A percentile compares a stretch with the other conserved stretches of the same genome.
phyloP scores from a whole-genome alignment of 1,284 basidiomycete genomes.

The Puccinia novopanici region DNA sequence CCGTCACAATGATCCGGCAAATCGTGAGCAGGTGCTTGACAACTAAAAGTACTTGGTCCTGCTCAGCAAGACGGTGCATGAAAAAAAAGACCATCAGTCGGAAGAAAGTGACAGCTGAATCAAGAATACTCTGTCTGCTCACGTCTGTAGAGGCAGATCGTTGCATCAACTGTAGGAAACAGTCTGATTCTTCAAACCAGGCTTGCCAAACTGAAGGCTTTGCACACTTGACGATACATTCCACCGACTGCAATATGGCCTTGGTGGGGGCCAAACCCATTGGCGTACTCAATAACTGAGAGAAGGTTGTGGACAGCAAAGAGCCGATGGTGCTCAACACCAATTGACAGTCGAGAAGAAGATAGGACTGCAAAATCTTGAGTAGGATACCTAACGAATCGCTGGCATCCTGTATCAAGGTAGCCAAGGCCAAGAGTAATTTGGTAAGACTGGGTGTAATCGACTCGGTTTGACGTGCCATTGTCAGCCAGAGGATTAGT shows the following conservation, averaged over 20 bases:
- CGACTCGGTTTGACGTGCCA: conserved; percentile 22
- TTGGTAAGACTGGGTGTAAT: conserved; percentile 34
- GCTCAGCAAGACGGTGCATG: neutral
- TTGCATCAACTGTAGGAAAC: conserved; percentile 37
- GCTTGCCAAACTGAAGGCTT: conserved; percentile 26
- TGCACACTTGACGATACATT: conserved; percentile 33
- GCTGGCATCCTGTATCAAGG: conserved; percentile 20
- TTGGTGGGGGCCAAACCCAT: conserved; percentile 33
- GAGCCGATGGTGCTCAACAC: conserved; percentile 21
- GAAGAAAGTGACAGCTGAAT: neutral
- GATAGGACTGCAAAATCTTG: conserved; percentile 41
- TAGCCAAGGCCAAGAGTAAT: conserved; percentile 17
- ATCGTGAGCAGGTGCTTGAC: conserved; percentile 31
- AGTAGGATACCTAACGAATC: conserved; percentile 37
- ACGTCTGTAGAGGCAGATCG: conserved; percentile 25
- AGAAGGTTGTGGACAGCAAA: conserved; percentile 18
- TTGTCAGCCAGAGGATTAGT: conserved; percentile 41
- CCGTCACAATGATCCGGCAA: conserved; percentile 32
- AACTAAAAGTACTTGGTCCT: conserved; percentile 11
- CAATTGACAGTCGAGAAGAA: conserved; percentile 25
- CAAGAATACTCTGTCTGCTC: neutral
- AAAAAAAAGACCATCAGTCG: neutral
- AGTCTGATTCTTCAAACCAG: conserved; percentile 41
- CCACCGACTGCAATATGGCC: conserved; percentile 11
- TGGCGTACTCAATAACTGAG: conserved; percentile 22